phyloP scores from a whole-genome alignment of 164 flowering plant species.

The Brasenia schreberi region DNA sequence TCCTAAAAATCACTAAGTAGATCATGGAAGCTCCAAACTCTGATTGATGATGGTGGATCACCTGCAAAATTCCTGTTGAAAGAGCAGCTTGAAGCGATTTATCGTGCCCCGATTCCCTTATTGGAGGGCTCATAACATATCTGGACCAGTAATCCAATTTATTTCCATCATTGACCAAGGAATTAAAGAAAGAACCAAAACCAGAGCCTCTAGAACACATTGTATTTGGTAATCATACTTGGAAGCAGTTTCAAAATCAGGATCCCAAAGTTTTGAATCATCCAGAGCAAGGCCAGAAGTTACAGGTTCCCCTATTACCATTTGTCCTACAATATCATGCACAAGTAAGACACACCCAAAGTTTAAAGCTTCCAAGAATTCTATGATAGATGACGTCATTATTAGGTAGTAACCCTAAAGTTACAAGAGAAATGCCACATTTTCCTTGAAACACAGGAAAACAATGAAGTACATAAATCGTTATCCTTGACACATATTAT shows the following conservation, averaged over 20 bases:
- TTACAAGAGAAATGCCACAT: too few species aligned
- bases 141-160: conserved; percentile 25
- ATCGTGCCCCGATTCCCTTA: conserved; percentile 75
- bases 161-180: neutral
- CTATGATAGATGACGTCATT: too few species aligned
- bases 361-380: too few species aligned
- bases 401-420: too few species aligned
- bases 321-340: conserved; percentile 65
- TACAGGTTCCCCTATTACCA: conserved; percentile 86
- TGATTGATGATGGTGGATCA: too few species aligned
- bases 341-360: neutral
- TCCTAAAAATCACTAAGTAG: too few species aligned
- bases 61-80: conserved; percentile 79
- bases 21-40: too few species aligned
- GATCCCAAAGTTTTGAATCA: conserved; percentile 84
- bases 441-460: too few species aligned
- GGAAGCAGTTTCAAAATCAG: conserved; percentile 80
- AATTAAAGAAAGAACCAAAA: neutral
- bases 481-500: too few species aligned
- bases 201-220: neutral
- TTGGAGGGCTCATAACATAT: conserved; percentile 98
- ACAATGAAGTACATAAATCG: too few species aligned
- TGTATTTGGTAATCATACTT: conserved; percentile 30
- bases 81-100: conserved; percentile 88
- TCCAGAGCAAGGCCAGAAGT: conserved; percentile 75